Base-by-base conservation (phyloP, 2,329 filamentous ascomycete genomes). In the Apiospora koreana region DNA sequence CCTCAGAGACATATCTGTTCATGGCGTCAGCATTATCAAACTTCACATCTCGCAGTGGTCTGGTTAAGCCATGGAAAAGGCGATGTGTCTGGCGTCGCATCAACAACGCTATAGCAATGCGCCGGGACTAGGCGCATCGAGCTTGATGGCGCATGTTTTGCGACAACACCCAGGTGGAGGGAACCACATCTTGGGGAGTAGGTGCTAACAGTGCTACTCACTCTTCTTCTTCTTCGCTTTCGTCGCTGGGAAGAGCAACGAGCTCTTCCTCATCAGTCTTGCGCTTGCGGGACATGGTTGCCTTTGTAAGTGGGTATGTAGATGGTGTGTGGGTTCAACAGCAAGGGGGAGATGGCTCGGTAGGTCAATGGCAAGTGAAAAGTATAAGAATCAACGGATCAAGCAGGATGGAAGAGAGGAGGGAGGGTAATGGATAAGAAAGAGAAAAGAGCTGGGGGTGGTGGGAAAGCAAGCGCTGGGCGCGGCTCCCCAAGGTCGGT, bases 141-240 rank as follows among this genome's bases (percentile, higher is more conserved):
- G 41, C 9, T n/a, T 45, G 65, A 43, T 45, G 65, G 65, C 65
- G 65, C 38, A 66, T 66, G 25, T 23, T 23, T 43, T 66, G 65
- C 65, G 65, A 66, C 28, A 18, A 9, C 25, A 25, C 3, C 16
- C 31, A 23, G 54, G 9, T 8, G 54, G 7, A 14, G 25, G 6
- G 31, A 21, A 14, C 31, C 9, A 62, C 31, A 12, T 18, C 18
- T 38, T 23, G 31, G 31, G 18, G 21, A 10, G 8, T 14, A 28
- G 28, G 54, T n/a, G 54, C 18, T 12, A 18, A 62, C 18, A n/a
- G 54, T 62, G 3, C 4, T 64, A 78, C 78, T 77, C 75, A 80
- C 78, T 80, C 78, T 68, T 80, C 78, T 77, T 80, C 78, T 69
- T 80, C 78, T 71, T 80, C 78, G 41, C 78, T 79, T 70, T 79